Percentiles rank a stretch among this genome's conserved stretches.
phyloP scores from a whole-genome alignment of 2,329 filamentous ascomycete species.

The Neonectria faginata region DNA sequence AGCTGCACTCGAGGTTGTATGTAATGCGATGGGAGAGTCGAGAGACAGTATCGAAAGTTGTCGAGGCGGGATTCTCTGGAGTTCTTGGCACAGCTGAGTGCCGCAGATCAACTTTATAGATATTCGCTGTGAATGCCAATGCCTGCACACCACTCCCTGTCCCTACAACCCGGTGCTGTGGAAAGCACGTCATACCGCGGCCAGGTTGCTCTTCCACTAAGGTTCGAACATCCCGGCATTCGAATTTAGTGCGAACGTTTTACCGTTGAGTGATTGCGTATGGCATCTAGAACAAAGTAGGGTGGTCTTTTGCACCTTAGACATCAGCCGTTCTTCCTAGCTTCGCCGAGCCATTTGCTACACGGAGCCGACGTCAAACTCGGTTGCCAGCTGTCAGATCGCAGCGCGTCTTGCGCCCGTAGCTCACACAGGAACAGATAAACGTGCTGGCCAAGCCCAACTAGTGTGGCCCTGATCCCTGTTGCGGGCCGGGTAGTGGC shows the following conservation, averaged over 20 bases:
- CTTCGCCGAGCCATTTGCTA: constrained; percentile 1
- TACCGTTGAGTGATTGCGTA: constrained; percentile 16
- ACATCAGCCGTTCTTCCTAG: constrained; percentile 5
- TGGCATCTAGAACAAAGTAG: constrained; percentile 19
- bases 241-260: constrained; percentile 20
- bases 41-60: constrained; percentile 1
- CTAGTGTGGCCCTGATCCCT: constrained; percentile 20
- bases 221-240: constrained; percentile 13
- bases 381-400: constrained; percentile 4
- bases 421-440: constrained; percentile 9
- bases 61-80: constrained; percentile 11
- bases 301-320: background rate
- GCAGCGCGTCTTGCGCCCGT: constrained; percentile 5
- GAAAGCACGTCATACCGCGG: constrained; percentile 22
- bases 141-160: constrained; percentile 12
- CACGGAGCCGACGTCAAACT: constrained; percentile 11
- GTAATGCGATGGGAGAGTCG: background rate
- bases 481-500: constrained; percentile 15
- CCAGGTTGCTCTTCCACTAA: constrained; percentile 20
- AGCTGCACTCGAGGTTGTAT: background rate
- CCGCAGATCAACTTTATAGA: constrained; percentile 32
- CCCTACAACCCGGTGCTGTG: background rate
- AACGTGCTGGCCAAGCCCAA: background rate
- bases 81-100: constrained; percentile 8
- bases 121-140: constrained; percentile 19